Percentiles rank a stretch among this genome's conserved stretches.
phyloP scores from a whole-genome alignment of 148 eudicot genomes.

The Simmondsia chinensis region DNA sequence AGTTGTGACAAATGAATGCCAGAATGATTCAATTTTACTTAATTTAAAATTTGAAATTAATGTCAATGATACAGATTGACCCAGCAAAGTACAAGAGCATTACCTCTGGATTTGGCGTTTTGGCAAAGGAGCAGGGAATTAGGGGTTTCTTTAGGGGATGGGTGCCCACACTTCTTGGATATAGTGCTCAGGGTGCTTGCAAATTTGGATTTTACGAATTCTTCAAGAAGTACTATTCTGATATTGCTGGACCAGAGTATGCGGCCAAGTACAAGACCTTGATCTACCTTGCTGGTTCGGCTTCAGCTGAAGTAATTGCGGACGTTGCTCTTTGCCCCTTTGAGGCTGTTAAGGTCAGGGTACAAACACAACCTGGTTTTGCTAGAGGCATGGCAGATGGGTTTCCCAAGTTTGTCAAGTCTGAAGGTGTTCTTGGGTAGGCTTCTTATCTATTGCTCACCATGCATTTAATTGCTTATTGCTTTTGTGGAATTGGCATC shows the following conservation, averaged over 20 bases:
- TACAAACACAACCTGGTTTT: conserved; percentile 52
- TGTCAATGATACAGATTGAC: too few relatives aligned
- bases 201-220: conserved; percentile 61
- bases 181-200: conserved; percentile 67
- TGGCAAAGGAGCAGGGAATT: conserved; percentile 52
- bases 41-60: too few relatives aligned
- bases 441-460: too few relatives aligned
- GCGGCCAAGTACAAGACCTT: conserved; percentile 35
- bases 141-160: conserved; percentile 59
- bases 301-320: conserved; percentile 66
- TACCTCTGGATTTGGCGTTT: conserved; percentile 31
- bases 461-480: not conserved
- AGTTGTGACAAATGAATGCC: too few relatives aligned
- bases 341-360: conserved; percentile 68
- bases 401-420: conserved; percentile 43
- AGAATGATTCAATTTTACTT: too few relatives aligned
- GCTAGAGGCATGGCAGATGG: conserved; percentile 68
- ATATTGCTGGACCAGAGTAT: too few relatives aligned
- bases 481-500: not conserved
- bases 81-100: conserved; percentile 49
- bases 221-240: conserved; percentile 49
- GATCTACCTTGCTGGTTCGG: conserved; percentile 50
- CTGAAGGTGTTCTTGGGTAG: conserved; percentile 53
- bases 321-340: conserved; percentile 58
- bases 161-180: conserved; percentile 48